Evolutionary conservation across 2,329 filamentous ascomycete genomes (phyloP).

Genomic region (Epichloe elymi): DNA sequence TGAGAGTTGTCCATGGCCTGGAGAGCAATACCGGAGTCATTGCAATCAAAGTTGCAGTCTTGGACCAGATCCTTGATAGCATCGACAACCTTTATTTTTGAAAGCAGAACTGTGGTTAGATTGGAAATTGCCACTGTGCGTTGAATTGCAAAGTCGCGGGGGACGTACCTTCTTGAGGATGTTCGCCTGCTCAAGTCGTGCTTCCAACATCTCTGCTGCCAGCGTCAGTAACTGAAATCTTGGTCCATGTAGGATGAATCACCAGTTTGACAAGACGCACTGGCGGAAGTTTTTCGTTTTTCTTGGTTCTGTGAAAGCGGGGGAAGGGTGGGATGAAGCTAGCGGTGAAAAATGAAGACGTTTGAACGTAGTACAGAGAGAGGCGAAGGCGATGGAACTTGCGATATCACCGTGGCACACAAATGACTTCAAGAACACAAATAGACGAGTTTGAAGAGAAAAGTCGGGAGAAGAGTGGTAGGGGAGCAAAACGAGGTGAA

Average conservation of each 20-base stretch:
- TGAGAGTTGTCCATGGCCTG: conserved; percentile 99
- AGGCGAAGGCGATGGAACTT: background rate
- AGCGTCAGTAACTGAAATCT: background rate
- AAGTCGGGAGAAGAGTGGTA: background rate
- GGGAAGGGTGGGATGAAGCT: background rate
- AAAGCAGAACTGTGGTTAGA: background rate
- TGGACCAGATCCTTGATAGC: conserved; percentile 98
- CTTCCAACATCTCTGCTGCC: conserved; percentile 69
- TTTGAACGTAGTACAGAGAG: background rate
- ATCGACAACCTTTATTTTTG: conserved; percentile 69
- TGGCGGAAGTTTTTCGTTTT: background rate
- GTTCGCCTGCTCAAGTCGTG: conserved; percentile 86
- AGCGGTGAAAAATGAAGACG: background rate
- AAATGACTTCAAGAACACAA: background rate
- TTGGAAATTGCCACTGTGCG: background rate
- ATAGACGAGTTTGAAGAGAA: background rate
- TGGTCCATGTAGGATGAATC: background rate
- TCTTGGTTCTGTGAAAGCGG: background rate
- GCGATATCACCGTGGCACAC: background rate
- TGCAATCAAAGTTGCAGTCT: conserved; percentile 99
- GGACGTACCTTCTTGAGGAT: conserved; percentile 81
- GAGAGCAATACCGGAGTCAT: conserved; percentile 95
- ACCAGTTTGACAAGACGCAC: background rate
- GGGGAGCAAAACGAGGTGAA: background rate
- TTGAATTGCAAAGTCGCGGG: no score